Conservation (phyloP, 352 stramenopile genomes). For the Pythium biforme region DNA sequence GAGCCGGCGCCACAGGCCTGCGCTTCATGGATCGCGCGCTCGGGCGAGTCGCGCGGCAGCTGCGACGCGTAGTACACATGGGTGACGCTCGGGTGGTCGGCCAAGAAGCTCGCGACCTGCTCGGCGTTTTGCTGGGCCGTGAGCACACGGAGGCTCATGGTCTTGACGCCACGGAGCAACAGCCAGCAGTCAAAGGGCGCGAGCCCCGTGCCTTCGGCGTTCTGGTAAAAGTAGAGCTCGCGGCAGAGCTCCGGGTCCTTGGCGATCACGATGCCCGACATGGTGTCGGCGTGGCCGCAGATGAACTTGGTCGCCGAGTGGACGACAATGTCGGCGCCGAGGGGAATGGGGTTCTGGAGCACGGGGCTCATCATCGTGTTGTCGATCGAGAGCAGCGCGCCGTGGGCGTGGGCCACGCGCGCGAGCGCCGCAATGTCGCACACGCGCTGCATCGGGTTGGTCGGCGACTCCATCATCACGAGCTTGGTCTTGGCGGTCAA, state of each 20-base stretch:
- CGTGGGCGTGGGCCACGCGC: constrained; percentile 75
- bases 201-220: constrained; percentile 86
- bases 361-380: constrained; percentile 97
- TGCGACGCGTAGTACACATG: constrained; percentile 93
- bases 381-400: constrained; percentile 90
- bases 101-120: constrained; percentile 87
- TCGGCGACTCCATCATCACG: constrained; percentile 97
- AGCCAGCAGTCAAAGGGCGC: constrained; percentile 91
- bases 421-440: constrained; percentile 90
- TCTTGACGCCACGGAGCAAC: constrained; percentile 88
- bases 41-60: constrained; percentile 47
- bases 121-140: constrained; percentile 88
- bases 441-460: constrained; percentile 96
- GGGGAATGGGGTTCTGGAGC: constrained; percentile 91
- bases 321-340: constrained; percentile 96
- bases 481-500: constrained; percentile 86
- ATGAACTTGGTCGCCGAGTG: constrained; percentile 99
- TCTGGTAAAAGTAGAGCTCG: constrained; percentile 91
- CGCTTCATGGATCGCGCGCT: constrained; percentile 83
- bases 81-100: constrained; percentile 78
- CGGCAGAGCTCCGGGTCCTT: constrained; percentile 78
- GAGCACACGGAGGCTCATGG: constrained; percentile 83
- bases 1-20: constrained; percentile 84
- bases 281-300: constrained; percentile 95
- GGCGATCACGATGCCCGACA: constrained; percentile 92